Base-by-base conservation (phyloP, 306 rosid genomes). In the Canavalia ensiformis region DNA sequence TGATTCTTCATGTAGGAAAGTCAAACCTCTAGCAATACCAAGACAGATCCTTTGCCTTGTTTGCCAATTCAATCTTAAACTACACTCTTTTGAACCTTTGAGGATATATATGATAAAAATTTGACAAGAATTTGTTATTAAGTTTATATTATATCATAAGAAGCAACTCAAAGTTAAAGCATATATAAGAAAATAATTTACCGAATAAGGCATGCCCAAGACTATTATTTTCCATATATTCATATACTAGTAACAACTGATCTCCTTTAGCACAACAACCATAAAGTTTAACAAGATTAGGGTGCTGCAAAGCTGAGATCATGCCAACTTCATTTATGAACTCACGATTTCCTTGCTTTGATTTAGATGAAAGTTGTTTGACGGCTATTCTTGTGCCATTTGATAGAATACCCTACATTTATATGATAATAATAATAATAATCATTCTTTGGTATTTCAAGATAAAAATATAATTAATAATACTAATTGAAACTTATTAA, bases 1-100 rank as follows among this genome's bases (percentile, higher is more conserved):
- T 2, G 92, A 87, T 37, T 91, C 91, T 62, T 91, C 95, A 68
- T 91, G 95, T 10, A 91, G 83, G 79, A 35, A 86, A 34, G 93
- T 86, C 34, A 91, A 78, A 3, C 91, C 94, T 74, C 57, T 92
- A 0, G 86, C 89, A 51, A 90, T 82, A 28, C 94, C 90, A 25
- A 86, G 2, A 54, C 91, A 92, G 0, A 92, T 92, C 39, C 73
- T 88, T 4, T 80, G 66, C 67, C 94, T 90, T 45, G 87, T 90
- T 59, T 82, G 47, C 97, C 91, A 92, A 83, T 88, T 83, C 72
- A 92, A 39, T 6, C 70, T 65, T 8, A 86, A 50, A 25, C 30
- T 29, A 57, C 77, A 18, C 25, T 18, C 78, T 63, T 33, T 69
- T 7, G 39, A 42, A 46, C 81, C 87, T 88, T 72, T 75, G 56